Base-by-base conservation (phyloP, 345 rosid genomes). In the Hibiscus tridactylites region DNA sequence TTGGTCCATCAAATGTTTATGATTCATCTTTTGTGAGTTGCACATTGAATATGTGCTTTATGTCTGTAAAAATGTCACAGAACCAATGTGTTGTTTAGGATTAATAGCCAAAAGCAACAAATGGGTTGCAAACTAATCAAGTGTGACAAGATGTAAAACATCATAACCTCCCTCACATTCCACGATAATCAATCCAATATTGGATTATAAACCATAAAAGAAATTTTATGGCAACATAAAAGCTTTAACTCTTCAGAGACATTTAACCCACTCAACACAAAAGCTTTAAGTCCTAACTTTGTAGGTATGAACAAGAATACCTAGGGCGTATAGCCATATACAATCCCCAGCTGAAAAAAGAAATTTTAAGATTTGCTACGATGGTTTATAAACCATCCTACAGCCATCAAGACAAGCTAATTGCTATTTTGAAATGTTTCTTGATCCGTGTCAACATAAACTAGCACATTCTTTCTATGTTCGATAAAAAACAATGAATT, bases 1-100 rank as follows among this genome's bases (percentile, higher is more conserved):
- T 13, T 37, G 24, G 47, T 17, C 52, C 65, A 60, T 57, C 65
- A 65, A 6, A 46, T 29, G 33, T 65, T 88, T 80, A 86, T 2
- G 78, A 70, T 73, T 86, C 88, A 31, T 87, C 92, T 26, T 86
- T 91, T 15, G 67, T 76, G 33, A 83, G 86, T 85, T 85, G 90
- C 79, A 84, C 75, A 49, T 80, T 78, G 74, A 82, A 84, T 73
- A 80, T 87, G 73, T 74, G 86, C 75, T 84, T 92, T 79, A 83
- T 77, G 75, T 87, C 96, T 88, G 88, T 57, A 46, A 75, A 83
- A 58, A 24, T 4, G 73, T 74, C 62, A 70, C 61, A 58, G 5
- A 31, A 71, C 21, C 75, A 54, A 61, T 10, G 39, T 47, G 75
- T 39, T 65, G 46, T 60, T 73, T 53, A 33, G 35, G 42, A 21